phyloP scores from a whole-genome alignment of 768 basidiomycete species.

The Pisolithus orientalis region DNA sequence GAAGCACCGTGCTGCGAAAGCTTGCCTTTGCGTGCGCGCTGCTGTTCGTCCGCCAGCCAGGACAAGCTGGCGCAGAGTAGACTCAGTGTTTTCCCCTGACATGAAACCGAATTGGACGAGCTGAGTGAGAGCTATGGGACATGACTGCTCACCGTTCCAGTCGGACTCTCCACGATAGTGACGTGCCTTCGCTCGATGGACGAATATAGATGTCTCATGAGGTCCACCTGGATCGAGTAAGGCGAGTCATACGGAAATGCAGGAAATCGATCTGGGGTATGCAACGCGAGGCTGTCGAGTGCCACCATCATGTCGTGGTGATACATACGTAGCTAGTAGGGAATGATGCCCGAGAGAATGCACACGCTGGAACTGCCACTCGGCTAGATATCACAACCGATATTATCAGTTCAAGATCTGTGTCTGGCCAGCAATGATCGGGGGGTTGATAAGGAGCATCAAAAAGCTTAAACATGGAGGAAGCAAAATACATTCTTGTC shows the following conservation, averaged over 20 bases:
- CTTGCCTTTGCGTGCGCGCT: conserved; percentile 63
- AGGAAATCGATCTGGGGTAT: conserved; percentile 63
- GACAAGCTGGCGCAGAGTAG: conserved; percentile 70
- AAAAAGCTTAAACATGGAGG: neutral
- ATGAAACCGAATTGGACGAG: neutral
- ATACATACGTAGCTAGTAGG: conserved; percentile 1
- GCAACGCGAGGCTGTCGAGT: conserved; percentile 30
- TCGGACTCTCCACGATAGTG: conserved; percentile 83
- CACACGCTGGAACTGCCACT: neutral
- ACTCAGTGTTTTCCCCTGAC: conserved; percentile 81
- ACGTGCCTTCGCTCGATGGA: conserved; percentile 72
- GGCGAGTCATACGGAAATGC: conserved; percentile 82
- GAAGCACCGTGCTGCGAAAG: conserved; percentile 30
- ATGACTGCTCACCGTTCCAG: conserved; percentile 62
- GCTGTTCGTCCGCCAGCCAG: conserved; percentile 67
- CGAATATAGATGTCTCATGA: conserved; percentile 84
- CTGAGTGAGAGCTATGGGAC: neutral
- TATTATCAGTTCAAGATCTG: neutral
- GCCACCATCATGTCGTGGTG: conserved; percentile 4
- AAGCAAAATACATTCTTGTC: conserved; percentile 2
- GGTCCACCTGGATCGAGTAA: conserved; percentile 76
- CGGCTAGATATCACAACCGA: neutral
- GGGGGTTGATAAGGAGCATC: neutral
- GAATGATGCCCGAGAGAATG: conserved; percentile 12
- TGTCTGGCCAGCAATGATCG: too few species aligned